Evolutionary conservation across 768 basidiomycete genomes (phyloP), one percentile per base, ranked within the genome.

Genomic region (Chalciporus sphaerocephalus): DNA sequence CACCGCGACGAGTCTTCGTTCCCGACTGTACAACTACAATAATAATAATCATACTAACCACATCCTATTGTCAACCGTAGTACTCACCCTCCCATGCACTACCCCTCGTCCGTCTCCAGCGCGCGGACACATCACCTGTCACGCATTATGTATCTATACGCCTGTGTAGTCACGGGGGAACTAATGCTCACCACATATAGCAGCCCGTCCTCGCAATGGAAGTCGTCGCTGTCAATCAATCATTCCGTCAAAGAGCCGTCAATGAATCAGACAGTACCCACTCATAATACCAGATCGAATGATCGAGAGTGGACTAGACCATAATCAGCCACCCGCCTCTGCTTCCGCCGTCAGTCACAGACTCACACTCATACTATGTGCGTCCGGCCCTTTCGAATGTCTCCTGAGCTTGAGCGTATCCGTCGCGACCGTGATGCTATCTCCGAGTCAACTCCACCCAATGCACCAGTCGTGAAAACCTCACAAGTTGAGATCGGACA

Each of bases 241-340:
- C 32, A 43, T 50, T 32, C 30, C 32, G 47, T 47, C 42, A 38
- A 28, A 32, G 22, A 28, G 9, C 15, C 3, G 3, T 34, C 17
- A 28, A 40, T 16, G 22, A 40, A 4, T 40, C 9, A 13, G 32
- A 25, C 16, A 42, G 10, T 24, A 25, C 78, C 58, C 60, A 86
- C 87, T 77, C 74, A 54, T 90, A 92, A 62, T 82, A 92, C 70
- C 77, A 85, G 47, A 92, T 81, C 27, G 83, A 73, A 66, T 92
- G 89, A 63, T 91, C 87, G 32, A 91, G 64, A 3, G 83, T 81
- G 15, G 85, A 85, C 51, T 52, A 46, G 8, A 41, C 24, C 28
- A 34, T 23, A 41, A 35, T 61, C 40, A 56, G 46, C 20, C 33
- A 16, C 20, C 34, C 35, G 50, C 22, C 30, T n/a, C n/a, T 36